phyloP scores from a whole-genome alignment of 169 alveolate species.

The Condylostoma magnum region DNA sequence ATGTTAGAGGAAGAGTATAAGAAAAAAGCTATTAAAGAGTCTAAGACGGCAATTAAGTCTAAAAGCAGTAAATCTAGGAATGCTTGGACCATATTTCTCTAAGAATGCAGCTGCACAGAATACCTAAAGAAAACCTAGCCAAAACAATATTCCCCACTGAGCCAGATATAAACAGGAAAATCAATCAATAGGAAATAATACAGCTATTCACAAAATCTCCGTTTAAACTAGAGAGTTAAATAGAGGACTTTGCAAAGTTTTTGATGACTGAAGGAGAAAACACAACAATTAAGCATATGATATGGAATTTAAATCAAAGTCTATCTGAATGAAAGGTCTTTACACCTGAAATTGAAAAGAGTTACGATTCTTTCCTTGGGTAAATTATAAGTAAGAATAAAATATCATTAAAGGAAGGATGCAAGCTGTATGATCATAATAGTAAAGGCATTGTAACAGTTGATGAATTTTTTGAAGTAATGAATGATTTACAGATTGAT shows the following conservation, averaged over 20 bases:
- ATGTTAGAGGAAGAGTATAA: too few species aligned
- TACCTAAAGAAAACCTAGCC: background rate
- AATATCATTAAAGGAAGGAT: background rate
- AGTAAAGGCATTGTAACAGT: background rate
- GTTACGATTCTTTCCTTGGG: background rate
- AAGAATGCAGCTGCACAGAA: conserved; percentile 12
- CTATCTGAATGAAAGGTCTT: background rate
- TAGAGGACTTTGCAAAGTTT: background rate
- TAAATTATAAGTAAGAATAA: background rate
- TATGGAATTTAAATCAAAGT: background rate
- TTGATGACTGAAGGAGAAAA: background rate
- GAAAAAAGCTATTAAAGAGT: too few species aligned
- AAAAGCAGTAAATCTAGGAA: background rate
- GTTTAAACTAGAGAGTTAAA: background rate
- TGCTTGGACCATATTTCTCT: background rate
- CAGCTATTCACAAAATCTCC: background rate
- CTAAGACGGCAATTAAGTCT: too few species aligned
- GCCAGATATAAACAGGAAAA: background rate
- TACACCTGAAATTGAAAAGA: background rate
- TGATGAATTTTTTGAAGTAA: background rate
- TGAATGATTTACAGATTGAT: background rate
- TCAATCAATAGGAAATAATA: background rate
- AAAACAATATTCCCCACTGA: background rate
- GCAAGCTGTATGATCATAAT: background rate
- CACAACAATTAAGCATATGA: background rate